Percentiles rank a stretch among this genome's conserved stretches.
Conservation (phyloP, 2,329 filamentous ascomycete genomes). For the Ramichloridium luteum region DNA sequence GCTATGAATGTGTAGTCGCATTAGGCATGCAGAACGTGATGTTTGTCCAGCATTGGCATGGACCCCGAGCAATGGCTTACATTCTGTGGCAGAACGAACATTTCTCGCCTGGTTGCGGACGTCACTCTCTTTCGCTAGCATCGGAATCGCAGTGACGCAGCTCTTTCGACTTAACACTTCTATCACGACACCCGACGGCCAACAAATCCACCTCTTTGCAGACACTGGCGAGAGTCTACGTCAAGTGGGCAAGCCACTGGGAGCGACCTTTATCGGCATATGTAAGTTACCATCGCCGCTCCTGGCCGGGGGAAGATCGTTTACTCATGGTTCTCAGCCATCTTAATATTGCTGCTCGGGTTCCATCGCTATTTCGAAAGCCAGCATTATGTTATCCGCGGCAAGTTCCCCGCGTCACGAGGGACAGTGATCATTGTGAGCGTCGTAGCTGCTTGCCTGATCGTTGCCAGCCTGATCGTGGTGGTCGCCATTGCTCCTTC, state of each 20-base stretch:
- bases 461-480: slow-evolving; percentile 47
- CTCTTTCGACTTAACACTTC: slow-evolving; percentile 71
- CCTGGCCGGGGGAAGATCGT: not conserved
- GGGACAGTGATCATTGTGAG: slow-evolving; percentile 62
- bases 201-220: slow-evolving; percentile 9
- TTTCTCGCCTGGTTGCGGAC: slow-evolving; percentile 79
- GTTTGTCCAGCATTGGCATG: no score
- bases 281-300: slow-evolving; percentile 15
- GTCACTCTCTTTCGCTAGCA: slow-evolving; percentile 67
- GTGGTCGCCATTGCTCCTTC: slow-evolving; percentile 43
- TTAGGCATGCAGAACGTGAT: no score
- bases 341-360: slow-evolving; percentile 61
- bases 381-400: slow-evolving; percentile 67
- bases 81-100: slow-evolving; percentile 58
- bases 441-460: slow-evolving; percentile 47
- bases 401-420: slow-evolving; percentile 68
- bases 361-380: slow-evolving; percentile 68
- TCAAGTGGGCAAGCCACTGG: slow-evolving; percentile 59
- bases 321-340: slow-evolving; percentile 34
- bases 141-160: slow-evolving; percentile 73
- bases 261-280: slow-evolving; percentile 64
- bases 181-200: slow-evolving; percentile 26
- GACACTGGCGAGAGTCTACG: slow-evolving; percentile 31
- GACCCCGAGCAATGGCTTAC: no score
- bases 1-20: not conserved